Evolutionary conservation across 208 protist species (phyloP).

Genomic region (Novymonas esmeraldas): DNA sequence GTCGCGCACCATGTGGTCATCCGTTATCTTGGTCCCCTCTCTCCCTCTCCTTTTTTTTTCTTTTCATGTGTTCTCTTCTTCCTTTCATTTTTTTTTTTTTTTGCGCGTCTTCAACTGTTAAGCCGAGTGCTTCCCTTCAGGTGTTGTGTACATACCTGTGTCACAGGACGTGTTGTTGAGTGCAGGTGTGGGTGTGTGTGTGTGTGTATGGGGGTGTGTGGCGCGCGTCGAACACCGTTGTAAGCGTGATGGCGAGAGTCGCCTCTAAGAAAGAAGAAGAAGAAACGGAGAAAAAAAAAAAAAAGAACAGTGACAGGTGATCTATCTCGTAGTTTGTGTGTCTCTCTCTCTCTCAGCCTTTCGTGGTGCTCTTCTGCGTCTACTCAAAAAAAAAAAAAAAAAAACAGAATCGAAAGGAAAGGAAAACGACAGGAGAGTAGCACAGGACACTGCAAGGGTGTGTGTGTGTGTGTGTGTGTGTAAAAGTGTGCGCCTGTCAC

Average conservation of each 20-base stretch:
- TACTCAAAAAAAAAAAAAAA: not conserved
- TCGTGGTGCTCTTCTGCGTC: not conserved
- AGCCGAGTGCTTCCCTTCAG: no score
- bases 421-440: no score
- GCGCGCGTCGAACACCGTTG: not conserved
- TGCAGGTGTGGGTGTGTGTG: not conserved
- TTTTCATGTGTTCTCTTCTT: not conserved
- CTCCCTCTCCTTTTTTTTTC: not conserved
- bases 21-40: not conserved
- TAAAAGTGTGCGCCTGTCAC: no score
- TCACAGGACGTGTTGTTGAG: no score
- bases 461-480: no score
- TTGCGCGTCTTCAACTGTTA: not conserved
- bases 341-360: not conserved
- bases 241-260: no score
- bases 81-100: no score
- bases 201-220: not conserved
- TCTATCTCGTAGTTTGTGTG: not conserved
- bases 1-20: not conserved
- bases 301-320: no score
- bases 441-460: no score
- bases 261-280: no score
- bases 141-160: no score
- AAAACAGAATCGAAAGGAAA: slow-evolving; percentile 1
- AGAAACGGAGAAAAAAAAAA: no score